Evolutionary conservation across 768 basidiomycete genomes (phyloP), one percentile per base, ranked within the genome.

Genomic region (Termitomyces sp.): DNA sequence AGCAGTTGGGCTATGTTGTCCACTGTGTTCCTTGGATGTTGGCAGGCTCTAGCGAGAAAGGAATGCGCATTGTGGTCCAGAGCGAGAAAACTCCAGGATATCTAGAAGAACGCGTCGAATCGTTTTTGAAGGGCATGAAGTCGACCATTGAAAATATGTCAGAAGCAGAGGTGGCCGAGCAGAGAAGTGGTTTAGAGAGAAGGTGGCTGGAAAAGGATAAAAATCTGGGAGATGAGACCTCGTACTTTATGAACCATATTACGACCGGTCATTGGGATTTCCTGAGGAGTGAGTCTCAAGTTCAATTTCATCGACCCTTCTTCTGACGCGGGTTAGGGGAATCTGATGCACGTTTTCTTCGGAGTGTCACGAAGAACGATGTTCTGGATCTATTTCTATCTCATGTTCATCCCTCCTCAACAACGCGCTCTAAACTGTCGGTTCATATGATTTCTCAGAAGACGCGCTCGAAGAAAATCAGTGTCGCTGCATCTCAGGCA

Each of bases 1-100:
- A 98, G 68, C 97, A 99, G 70, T 80, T 99, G 1, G 97, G 97
- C 6, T 99, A 99, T 69, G 80, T 97, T 44, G 95, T 97, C 36
- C 81, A 78, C 9, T 86, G 83, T 61, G 75, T 77, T 1, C 67
- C 73, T 32, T 85, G 82, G 81, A 68, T 75, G 10, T 70, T 88
- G 44, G 68, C 80, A 43, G 88, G 90, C n/a, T 76, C 82, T 2
- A 85, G 82, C 46, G 82, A 88, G 60, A 80, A 83, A 60, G 94
- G 94, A 7, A 72, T 94, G 60, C 84, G 91, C 44, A 81, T 98
- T 54, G 75, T 94, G 7, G 81, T 98, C 32, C 97, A 99, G 73
- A 92, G 90, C 67, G 94, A 98, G 73, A 86, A 86, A 56, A 75
- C 78, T 10, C 85, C 94, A 9, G 79, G 74, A 24, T 92, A 89